A percentile compares a stretch with the other conserved stretches of the same genome.
Evolutionary conservation across 2,329 filamentous ascomycete genomes (phyloP).

Genomic region (Scolecobasidium constrictum): DNA sequence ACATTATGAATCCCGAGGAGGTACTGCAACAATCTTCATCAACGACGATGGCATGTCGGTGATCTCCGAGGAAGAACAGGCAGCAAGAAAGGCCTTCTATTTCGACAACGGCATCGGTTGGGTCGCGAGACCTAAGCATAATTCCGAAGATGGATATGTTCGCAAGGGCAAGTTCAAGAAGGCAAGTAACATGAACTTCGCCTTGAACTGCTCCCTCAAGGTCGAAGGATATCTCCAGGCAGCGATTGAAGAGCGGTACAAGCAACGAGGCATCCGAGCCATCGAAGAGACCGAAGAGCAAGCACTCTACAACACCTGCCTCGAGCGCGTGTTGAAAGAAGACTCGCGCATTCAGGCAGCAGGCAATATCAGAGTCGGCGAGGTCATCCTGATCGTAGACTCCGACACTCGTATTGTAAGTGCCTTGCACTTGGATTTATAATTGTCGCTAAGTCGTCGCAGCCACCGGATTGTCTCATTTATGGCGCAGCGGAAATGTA

Average conservation of each 20-base stretch:
- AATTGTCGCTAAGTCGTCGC: no score
- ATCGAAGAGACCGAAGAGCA: constrained; percentile 19
- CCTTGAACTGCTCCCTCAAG: constrained; percentile 54
- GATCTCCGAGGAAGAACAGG: background rate
- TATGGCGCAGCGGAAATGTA: constrained; percentile 12
- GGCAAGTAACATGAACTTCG: constrained; percentile 65
- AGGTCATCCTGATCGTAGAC: constrained; percentile 52
- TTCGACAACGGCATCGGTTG: constrained; percentile 10
- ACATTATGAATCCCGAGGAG: constrained; percentile 9
- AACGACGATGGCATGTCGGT: constrained; percentile 10
- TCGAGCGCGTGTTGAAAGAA: background rate
- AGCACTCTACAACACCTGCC: background rate
- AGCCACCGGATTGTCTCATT: constrained; percentile 11
- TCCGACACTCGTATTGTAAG: constrained; percentile 12
- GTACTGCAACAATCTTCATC: constrained; percentile 10
- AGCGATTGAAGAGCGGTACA: background rate
- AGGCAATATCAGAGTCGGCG: constrained; percentile 63
- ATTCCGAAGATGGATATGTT: constrained; percentile 2
- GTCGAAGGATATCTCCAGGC: constrained; percentile 41
- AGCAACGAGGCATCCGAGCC: background rate
- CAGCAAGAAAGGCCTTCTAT: constrained; percentile 9
- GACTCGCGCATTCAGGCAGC: constrained; percentile 53
- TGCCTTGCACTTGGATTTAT: background rate
- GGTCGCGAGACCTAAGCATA: constrained; percentile 6
- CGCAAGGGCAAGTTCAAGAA: constrained; percentile 42